Conservation (phyloP, 2,329 filamentous ascomycete species). For the Bipolaris cookei region DNA sequence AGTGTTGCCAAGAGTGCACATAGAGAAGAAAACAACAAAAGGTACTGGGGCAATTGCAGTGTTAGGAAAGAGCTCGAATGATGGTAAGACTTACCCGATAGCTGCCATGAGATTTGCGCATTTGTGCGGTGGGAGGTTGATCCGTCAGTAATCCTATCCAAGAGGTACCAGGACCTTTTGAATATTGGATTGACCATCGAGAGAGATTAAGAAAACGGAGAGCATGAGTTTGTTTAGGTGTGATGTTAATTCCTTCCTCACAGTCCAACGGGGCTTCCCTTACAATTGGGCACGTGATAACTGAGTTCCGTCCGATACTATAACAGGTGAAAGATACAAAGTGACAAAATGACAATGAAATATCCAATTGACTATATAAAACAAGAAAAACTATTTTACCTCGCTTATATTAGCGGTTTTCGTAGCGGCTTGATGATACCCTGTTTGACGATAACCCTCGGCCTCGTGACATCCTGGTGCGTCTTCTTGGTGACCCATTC, state of each 20-base stretch:
- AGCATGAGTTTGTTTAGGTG: too few relatives aligned
- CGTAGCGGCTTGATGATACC: slow-evolving; percentile 91
- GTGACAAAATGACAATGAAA: not conserved
- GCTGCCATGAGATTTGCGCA: slow-evolving; percentile 21
- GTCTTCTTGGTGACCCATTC: slow-evolving; percentile 98
- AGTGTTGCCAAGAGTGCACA: not conserved
- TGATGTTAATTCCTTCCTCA: not conserved
- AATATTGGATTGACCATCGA: too few relatives aligned
- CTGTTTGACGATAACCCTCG: slow-evolving; percentile 86
- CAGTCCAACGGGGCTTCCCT: not conserved
- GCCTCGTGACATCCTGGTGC: slow-evolving; percentile 88
- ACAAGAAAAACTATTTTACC: not conserved
- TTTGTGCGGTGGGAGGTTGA: slow-evolving; percentile 18
- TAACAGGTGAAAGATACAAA: not conserved
- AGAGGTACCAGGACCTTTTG: not conserved
- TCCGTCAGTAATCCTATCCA: not conserved
- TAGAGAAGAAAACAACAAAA: not conserved
- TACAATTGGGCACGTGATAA: not conserved
- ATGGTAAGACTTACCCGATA: slow-evolving; percentile 4
- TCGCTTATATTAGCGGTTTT: slow-evolving; percentile 65
- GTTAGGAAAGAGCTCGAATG: slow-evolving; percentile 3
- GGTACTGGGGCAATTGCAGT: not conserved
- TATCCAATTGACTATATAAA: not conserved
- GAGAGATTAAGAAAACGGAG: too few relatives aligned
- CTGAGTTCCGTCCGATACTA: not conserved